Evolutionary conservation across 768 basidiomycete genomes (phyloP).

Genomic region (Mycena maculata): DNA sequence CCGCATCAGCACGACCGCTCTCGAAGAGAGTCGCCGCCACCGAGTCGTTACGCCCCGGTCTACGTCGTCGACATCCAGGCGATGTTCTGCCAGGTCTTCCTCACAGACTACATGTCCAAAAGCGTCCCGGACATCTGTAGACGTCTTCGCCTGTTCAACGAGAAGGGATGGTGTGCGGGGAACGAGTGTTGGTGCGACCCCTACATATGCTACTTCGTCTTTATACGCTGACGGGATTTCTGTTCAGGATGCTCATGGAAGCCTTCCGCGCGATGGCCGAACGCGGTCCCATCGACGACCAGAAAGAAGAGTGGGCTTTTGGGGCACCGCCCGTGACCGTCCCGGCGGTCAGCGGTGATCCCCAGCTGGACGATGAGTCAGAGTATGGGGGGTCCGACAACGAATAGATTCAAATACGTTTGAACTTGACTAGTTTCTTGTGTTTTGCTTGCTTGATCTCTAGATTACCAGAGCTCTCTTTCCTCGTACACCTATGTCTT

Average conservation of each 20-base stretch:
- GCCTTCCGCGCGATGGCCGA: conserved; percentile 12
- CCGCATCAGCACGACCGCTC: conserved; percentile 12
- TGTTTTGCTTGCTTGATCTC: too few relatives aligned
- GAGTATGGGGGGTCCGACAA: too few relatives aligned
- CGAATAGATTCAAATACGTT: too few relatives aligned
- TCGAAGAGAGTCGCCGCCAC: too few relatives aligned
- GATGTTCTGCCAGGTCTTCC: conserved; percentile 12
- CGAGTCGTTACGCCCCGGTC: conserved; percentile 19
- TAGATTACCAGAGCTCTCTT: too few relatives aligned
- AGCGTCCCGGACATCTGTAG: conserved; percentile 10
- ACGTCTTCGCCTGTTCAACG: background rate
- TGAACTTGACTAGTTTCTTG: too few relatives aligned
- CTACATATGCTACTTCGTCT: too few relatives aligned
- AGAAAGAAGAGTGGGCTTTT: conserved; percentile 17
- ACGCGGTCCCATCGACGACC: background rate
- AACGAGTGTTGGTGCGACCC: conserved; percentile 26
- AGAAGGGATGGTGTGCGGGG: conserved; percentile 26
- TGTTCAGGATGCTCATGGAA: conserved; percentile 12
- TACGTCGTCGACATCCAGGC: conserved; percentile 29
- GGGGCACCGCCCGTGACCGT: too few relatives aligned
- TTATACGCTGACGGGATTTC: background rate
- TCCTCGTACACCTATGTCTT: too few relatives aligned
- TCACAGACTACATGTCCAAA: too few relatives aligned
- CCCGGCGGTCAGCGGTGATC: too few relatives aligned
- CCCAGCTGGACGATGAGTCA: too few relatives aligned